Evolutionary conservation across 805 yeast species (phyloP).

Genomic region (Torulaspora maleeae): DNA sequence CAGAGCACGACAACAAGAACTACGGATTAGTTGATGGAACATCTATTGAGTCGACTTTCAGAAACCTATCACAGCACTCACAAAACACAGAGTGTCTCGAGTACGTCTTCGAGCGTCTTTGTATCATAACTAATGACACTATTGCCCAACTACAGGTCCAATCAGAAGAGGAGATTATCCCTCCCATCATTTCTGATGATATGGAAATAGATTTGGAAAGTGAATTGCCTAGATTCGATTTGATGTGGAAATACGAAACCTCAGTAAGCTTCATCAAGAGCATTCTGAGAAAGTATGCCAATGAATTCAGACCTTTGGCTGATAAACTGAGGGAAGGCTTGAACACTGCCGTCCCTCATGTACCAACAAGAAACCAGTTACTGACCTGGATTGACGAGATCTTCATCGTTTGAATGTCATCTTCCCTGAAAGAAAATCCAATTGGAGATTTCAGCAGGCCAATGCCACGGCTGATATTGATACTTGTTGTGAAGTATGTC

Average conservation of each 20-base stretch:
- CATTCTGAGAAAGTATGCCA: slow-evolving; percentile 42
- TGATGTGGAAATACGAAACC: slow-evolving; percentile 42
- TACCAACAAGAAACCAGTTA: slow-evolving; percentile 30
- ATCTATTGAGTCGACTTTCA: slow-evolving; percentile 42
- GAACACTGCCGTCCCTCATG: slow-evolving; percentile 32
- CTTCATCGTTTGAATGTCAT: slow-evolving; percentile 6
- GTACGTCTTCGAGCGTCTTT: slow-evolving; percentile 28
- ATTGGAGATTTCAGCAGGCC: too few relatives aligned
- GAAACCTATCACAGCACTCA: slow-evolving; percentile 33
- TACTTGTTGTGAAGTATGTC: neutral
- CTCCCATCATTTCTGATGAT: slow-evolving; percentile 22
- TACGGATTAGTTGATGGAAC: slow-evolving; percentile 43
- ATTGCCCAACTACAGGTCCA: slow-evolving; percentile 18
- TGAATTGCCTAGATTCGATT: slow-evolving; percentile 35
- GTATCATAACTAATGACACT: slow-evolving; percentile 22
- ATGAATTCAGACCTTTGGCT: slow-evolving; percentile 36
- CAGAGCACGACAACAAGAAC: slow-evolving; percentile 30
- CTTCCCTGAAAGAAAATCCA: slow-evolving; percentile 5
- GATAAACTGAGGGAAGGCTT: slow-evolving; percentile 36
- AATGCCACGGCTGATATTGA: too few relatives aligned
- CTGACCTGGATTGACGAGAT: slow-evolving; percentile 37
- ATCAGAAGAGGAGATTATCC: slow-evolving; percentile 15
- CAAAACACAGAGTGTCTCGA: slow-evolving; percentile 30
- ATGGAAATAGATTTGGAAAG: slow-evolving; percentile 27
- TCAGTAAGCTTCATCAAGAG: slow-evolving; percentile 38